These are phyloP conservation scores for Theileria orientalis DNA, from an alignment of 169 alveolate genomes.

Conservation along the genomic window DNA sequence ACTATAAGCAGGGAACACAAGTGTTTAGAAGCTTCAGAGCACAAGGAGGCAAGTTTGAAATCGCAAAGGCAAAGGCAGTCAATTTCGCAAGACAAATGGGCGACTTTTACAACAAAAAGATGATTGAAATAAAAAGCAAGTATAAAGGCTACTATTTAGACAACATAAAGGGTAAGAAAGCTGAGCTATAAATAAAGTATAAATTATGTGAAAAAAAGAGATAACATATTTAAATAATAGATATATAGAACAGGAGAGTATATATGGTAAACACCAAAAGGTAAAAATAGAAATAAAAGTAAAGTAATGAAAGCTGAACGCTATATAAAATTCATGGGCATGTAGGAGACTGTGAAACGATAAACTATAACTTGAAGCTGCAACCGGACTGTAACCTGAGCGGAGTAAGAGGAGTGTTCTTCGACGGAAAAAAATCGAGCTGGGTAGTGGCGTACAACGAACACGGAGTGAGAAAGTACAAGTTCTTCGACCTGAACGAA, in stretches of 20 bases:
- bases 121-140: neutral
- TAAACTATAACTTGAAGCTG: constrained; percentile 58
- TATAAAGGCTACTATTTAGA: no score
- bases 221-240: neutral
- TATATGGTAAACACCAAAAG: no score
- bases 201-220: neutral
- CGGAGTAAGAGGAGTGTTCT: constrained; percentile 77
- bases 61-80: constrained; percentile 67
- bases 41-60: constrained; percentile 46
- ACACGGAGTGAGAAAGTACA: constrained; percentile 71
- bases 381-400: constrained; percentile 74
- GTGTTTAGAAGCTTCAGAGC: constrained; percentile 72
- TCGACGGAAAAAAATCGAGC: constrained; percentile 63
- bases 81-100: constrained; percentile 69
- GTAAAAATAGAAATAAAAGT: no score
- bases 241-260: no score
- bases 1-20: constrained; percentile 76
- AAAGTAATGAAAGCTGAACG: neutral
- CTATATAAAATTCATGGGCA: constrained; percentile 1
- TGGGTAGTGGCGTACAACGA: constrained; percentile 70
- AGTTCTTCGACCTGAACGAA: constrained; percentile 59
- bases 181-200: constrained; percentile 13
- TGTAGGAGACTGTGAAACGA: constrained; percentile 46
- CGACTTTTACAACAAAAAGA: constrained; percentile 41
- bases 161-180: neutral